These are phyloP conservation scores for Penicillium goetzii DNA, from an alignment of 495 filamentous ascomycete genomes.

Conservation along the genomic window DNA sequence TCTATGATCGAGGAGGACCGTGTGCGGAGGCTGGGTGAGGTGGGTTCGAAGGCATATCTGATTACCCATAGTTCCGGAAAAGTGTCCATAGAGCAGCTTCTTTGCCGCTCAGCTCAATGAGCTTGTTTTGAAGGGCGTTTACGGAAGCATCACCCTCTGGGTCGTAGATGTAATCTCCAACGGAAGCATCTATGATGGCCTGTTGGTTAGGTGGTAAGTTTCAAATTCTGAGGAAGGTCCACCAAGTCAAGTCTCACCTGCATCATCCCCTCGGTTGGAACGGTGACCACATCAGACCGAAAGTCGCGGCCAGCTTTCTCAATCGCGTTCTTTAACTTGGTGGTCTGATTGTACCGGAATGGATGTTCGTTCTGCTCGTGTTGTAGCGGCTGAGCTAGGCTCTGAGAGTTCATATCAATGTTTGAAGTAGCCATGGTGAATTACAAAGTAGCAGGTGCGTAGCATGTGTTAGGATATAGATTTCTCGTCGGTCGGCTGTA, in stretches of 20 bases:
- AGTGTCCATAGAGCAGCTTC: neutral
- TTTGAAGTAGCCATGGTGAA: neutral
- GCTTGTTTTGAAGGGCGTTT: neutral
- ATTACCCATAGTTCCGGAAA: constrained; percentile 1
- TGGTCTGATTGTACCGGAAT: neutral
- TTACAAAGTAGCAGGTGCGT: neutral
- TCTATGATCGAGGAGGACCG: neutral
- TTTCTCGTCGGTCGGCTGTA: neutral
- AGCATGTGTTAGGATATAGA: neutral
- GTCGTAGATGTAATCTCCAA: constrained; percentile 5
- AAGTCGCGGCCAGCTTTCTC: neutral
- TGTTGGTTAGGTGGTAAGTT: neutral
- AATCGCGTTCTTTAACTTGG: neutral
- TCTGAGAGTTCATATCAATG: neutral
- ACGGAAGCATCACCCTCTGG: neutral
- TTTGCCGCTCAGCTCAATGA: constrained; percentile 1
- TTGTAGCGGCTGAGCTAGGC: neutral
- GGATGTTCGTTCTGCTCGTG: neutral
- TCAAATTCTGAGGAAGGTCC: neutral
- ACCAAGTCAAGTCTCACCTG: neutral
- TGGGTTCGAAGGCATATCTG: constrained; percentile 2
- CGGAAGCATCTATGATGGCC: constrained; percentile 1
- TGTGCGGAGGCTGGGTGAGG: neutral
- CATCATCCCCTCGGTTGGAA: neutral
- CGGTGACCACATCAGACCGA: constrained; percentile 1